These are phyloP conservation scores for Geranium rotundifolium DNA, from an alignment of 345 rosid genomes.

Conservation along the genomic window DNA sequence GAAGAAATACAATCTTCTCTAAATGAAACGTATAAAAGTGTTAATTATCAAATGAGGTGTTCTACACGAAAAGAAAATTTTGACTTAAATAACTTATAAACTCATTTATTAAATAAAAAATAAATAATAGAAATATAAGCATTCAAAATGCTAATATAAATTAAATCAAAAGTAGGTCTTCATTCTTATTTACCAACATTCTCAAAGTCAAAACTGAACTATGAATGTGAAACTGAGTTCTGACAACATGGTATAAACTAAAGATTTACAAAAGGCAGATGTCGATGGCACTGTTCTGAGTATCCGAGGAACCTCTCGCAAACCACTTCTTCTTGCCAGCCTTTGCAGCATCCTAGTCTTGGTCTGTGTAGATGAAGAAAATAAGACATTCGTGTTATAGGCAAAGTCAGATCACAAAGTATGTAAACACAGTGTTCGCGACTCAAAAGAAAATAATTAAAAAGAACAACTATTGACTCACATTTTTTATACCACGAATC, in stretches of 20 bases:
- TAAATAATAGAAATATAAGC: too few species aligned
- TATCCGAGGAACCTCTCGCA: background rate
- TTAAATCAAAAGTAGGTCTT: background rate
- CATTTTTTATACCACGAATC: slow-evolving; percentile 97
- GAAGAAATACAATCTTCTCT: too few species aligned
- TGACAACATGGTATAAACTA: background rate
- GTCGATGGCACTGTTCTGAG: background rate
- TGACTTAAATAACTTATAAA: too few species aligned
- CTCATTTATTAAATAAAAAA: too few species aligned
- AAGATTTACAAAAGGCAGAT: background rate
- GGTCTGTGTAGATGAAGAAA: slow-evolving; percentile 31
- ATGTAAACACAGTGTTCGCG: too few species aligned
- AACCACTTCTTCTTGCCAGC: slow-evolving; percentile 66
- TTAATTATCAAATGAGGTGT: too few species aligned
- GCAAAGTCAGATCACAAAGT: background rate
- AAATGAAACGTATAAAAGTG: too few species aligned
- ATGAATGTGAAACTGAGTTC: too few species aligned
- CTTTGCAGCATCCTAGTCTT: slow-evolving; percentile 79
- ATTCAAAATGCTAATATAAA: too few species aligned
- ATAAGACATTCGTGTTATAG: background rate
- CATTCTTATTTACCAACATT: background rate
- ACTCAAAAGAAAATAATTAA: too few species aligned
- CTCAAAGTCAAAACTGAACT: background rate
- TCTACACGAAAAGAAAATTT: too few species aligned
- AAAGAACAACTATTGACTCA: slow-evolving; percentile 7